phyloP scores from a whole-genome alignment of 148 eudicot species.

The Chenopodium suecicum region DNA sequence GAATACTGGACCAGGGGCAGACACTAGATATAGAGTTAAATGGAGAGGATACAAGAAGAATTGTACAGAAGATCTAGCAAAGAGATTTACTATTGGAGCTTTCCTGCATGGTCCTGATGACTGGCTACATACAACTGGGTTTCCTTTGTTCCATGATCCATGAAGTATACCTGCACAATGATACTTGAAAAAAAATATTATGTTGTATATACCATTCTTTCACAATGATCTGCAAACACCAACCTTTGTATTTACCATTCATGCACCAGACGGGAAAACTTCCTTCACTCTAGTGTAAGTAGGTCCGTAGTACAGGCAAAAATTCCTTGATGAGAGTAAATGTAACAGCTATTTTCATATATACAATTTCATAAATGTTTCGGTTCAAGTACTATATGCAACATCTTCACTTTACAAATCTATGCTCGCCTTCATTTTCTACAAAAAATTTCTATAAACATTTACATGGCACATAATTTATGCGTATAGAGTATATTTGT shows the following conservation, averaged over 20 bases:
- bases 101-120: conserved; percentile 50
- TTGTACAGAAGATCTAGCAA: conserved; percentile 38
- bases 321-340: background rate
- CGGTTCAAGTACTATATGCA: background rate
- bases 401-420: background rate
- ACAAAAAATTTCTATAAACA: conserved; percentile 24
- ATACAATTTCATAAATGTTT: background rate
- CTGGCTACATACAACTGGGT: conserved; percentile 49
- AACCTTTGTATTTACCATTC: background rate
- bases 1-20: conserved; percentile 71
- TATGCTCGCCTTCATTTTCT: background rate
- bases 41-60: conserved; percentile 68
- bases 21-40: conserved; percentile 42
- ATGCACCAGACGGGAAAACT: background rate
- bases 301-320: background rate
- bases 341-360: background rate
- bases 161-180: conserved; percentile 15
- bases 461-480: conserved; percentile 1
- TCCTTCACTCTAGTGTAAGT: background rate
- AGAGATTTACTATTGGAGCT: conserved; percentile 39
- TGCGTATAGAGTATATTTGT: background rate
- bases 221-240: background rate
- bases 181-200: background rate
- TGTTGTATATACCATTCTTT: background rate
- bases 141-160: conserved; percentile 39